These are phyloP conservation scores for Corymbia citriodora DNA, from an alignment of 441 rosid genomes.

Conservation along the genomic window DNA sequence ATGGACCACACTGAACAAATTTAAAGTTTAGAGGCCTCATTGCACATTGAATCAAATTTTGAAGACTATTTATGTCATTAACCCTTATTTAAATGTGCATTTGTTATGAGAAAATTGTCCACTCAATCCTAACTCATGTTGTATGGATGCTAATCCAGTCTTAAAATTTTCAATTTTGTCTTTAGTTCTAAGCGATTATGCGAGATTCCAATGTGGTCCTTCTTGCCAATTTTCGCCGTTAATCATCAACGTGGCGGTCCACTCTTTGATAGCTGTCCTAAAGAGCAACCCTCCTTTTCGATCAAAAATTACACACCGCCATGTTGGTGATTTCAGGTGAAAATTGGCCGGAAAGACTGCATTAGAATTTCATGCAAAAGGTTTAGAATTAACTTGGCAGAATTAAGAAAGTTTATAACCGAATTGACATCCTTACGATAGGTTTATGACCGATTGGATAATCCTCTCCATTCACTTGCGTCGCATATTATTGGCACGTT, in stretches of 20 bases:
- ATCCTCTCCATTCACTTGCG: not conserved
- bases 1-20: no score
- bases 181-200: no score
- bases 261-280: not conserved
- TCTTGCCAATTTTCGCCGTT: no score
- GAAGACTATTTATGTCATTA: no score
- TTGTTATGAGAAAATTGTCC: no score
- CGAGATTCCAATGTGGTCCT: no score
- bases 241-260: not conserved
- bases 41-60: no score
- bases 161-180: no score
- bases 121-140: no score
- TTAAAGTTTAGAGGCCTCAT: no score
- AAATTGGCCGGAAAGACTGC: not conserved
- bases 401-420: not conserved
- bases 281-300: not conserved
- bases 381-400: not conserved
- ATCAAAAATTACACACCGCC: not conserved
- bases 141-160: no score
- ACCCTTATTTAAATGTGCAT: no score
- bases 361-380: not conserved
- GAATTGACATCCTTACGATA: not conserved
- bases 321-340: accelerated
- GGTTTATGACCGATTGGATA: not conserved
- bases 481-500: not conserved